phyloP scores from a whole-genome alignment of 106 monocot genomes.

The Acorus gramineus region DNA sequence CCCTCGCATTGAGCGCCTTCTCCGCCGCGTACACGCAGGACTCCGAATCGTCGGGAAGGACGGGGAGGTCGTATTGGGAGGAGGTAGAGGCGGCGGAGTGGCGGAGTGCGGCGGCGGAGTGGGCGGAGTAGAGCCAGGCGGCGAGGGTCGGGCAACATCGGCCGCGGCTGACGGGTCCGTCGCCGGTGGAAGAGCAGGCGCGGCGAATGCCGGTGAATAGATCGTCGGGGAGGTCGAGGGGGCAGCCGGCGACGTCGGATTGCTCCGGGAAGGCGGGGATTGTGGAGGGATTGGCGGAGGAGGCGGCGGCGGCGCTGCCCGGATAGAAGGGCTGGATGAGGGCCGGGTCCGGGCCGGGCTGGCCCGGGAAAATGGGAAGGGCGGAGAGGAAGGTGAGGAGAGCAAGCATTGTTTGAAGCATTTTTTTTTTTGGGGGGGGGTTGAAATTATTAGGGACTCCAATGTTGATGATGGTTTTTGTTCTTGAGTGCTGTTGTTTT shows the following conservation, averaged over 20 bases:
- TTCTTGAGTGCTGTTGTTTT: too few species aligned
- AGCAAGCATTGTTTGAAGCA: too few species aligned
- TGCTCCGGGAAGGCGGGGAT: slow-evolving; percentile 95
- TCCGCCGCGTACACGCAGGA: slow-evolving; percentile 41
- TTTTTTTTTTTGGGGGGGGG: too few species aligned
- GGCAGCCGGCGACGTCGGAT: slow-evolving; percentile 42
- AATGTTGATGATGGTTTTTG: too few species aligned
- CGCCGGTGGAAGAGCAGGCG: slow-evolving; percentile 23
- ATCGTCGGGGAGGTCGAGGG: slow-evolving; percentile 33
- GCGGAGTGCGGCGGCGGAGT: slow-evolving; percentile 1
- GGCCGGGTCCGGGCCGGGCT: slow-evolving; percentile 10
- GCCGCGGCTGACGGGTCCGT: slow-evolving; percentile 12
- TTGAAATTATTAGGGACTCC: too few species aligned
- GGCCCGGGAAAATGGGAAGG: neutral
- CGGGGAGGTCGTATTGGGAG: slow-evolving; percentile 30
- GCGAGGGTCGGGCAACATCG: slow-evolving; percentile 74
- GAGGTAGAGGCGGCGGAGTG: neutral
- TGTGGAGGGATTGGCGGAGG: slow-evolving; percentile 13
- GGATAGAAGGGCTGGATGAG: slow-evolving; percentile 7
- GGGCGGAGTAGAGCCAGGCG: slow-evolving; percentile 41
- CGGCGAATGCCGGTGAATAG: slow-evolving; percentile 35
- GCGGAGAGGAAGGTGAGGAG: neutral
- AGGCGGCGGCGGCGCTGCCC: slow-evolving; percentile 14
- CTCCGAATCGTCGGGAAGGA: slow-evolving; percentile 75
- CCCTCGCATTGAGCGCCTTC: slow-evolving; percentile 34